Percentiles rank a stretch among this genome's conserved stretches.
phyloP scores from a whole-genome alignment of 1,139 yeast genomes.

The Yamadazyma atmosphaerica region DNA sequence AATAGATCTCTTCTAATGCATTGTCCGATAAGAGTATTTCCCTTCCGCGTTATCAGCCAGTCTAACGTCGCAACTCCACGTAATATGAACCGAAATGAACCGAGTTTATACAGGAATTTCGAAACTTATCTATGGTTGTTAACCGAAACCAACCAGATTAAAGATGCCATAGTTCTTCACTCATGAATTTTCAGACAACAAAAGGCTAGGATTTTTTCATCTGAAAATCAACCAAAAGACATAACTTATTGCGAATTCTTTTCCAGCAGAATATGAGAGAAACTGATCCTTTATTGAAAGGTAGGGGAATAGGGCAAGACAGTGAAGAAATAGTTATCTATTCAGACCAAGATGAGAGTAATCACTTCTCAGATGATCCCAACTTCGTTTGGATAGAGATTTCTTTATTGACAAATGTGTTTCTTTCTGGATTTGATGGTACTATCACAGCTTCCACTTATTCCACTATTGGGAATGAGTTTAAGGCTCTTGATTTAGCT shows the following conservation, averaged over 20 bases:
- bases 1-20: background rate
- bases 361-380: slow-evolving; percentile 12
- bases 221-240: background rate
- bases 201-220: background rate
- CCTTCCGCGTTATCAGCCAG: background rate
- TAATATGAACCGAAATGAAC: slow-evolving; percentile 1
- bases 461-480: slow-evolving; percentile 33
- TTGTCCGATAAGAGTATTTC: background rate
- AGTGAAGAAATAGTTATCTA: background rate
- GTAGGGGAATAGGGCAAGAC: background rate
- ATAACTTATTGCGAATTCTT: background rate
- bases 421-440: slow-evolving; percentile 33
- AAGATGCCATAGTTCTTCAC: background rate
- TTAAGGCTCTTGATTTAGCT: slow-evolving; percentile 34
- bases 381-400: slow-evolving; percentile 22
- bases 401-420: slow-evolving; percentile 25
- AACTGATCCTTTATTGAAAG: background rate
- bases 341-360: background rate
- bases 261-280: background rate
- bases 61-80: too few relatives aligned
- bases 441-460: slow-evolving; percentile 37
- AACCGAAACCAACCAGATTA: background rate
- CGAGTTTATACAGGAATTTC: background rate
- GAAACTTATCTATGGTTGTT: background rate
- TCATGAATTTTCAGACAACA: background rate